phyloP scores from a whole-genome alignment of 192 early-diverging fungal genomes.

The Coemansia sp. region DNA sequence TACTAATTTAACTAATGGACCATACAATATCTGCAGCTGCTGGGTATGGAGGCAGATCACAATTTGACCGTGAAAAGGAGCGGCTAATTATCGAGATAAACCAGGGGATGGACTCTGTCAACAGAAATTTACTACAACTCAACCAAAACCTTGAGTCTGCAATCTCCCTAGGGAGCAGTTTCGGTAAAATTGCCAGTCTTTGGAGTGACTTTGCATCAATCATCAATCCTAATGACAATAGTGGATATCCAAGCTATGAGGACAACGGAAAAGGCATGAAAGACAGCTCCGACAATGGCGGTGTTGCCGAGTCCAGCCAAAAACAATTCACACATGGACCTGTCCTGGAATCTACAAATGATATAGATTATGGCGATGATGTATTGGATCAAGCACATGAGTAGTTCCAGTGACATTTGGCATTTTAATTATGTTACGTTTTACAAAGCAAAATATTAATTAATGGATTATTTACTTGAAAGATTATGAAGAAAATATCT shows the following conservation, averaged over 20 bases:
- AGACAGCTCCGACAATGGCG: too few species aligned
- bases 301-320: too few species aligned
- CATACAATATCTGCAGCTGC: too few species aligned
- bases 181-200: slow-evolving; percentile 30
- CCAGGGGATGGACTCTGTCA: slow-evolving; percentile 41
- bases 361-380: too few species aligned
- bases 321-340: too few species aligned
- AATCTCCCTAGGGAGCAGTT: slow-evolving; percentile 34
- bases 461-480: background rate
- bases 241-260: too few species aligned
- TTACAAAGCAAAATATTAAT: background rate
- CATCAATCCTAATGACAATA: too few species aligned
- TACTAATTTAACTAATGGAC: too few species aligned
- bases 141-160: slow-evolving; percentile 50
- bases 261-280: background rate
- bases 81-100: slow-evolving; percentile 45
- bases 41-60: too few species aligned
- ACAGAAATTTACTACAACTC: slow-evolving; percentile 36
- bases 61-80: slow-evolving; percentile 50
- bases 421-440: background rate
- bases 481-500: background rate
- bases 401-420: background rate
- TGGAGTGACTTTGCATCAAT: slow-evolving; percentile 47
- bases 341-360: too few species aligned
- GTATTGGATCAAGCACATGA: too few species aligned